These are phyloP conservation scores for Sugiyamaella xylanicola DNA, from an alignment of 1,139 yeast genomes.

Conservation along the genomic window DNA sequence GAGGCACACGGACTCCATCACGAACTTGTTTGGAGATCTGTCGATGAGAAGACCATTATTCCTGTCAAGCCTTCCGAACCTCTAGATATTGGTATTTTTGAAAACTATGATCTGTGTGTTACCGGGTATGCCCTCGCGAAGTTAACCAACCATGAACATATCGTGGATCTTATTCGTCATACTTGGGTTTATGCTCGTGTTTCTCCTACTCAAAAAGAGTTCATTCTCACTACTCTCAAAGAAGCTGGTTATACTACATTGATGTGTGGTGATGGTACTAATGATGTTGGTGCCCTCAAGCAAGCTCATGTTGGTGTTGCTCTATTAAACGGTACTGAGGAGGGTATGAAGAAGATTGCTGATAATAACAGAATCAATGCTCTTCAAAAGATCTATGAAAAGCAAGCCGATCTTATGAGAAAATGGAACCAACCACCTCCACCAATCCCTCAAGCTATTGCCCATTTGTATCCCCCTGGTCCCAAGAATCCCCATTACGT, in stretches of 20 bases:
- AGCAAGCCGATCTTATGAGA: constrained; percentile 74
- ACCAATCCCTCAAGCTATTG: constrained; percentile 83
- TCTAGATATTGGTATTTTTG: constrained; percentile 60
- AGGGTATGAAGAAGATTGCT: constrained; percentile 84
- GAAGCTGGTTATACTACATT: constrained; percentile 89
- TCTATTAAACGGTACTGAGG: constrained; percentile 93
- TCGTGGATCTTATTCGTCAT: constrained; percentile 73
- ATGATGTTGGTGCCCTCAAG: constrained; percentile 98
- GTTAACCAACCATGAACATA: constrained; percentile 56
- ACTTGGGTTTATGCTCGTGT: constrained; percentile 99
- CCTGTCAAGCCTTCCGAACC: constrained; percentile 67
- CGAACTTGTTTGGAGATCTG: constrained; percentile 81
- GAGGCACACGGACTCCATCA: constrained; percentile 42
- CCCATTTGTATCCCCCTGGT: constrained; percentile 96
- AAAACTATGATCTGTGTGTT: constrained; percentile 80
- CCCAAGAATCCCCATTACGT: constrained; percentile 86
- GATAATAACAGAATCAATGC: constrained; percentile 75
- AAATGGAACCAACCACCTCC: constrained; percentile 74
- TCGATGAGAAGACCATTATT: constrained; percentile 70
- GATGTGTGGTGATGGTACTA: constrained; percentile 99
- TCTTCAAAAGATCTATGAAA: constrained; percentile 70
- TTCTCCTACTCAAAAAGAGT: constrained; percentile 94
- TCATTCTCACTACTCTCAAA: constrained; percentile 78
- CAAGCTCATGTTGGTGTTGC: constrained; percentile 99
- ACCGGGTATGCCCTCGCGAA: constrained; percentile 88